A percentile compares a stretch with the other conserved stretches of the same genome.
These are phyloP conservation scores for Erodium trifolium DNA, from an alignment of 441 rosid genomes.

Conservation along the genomic window DNA sequence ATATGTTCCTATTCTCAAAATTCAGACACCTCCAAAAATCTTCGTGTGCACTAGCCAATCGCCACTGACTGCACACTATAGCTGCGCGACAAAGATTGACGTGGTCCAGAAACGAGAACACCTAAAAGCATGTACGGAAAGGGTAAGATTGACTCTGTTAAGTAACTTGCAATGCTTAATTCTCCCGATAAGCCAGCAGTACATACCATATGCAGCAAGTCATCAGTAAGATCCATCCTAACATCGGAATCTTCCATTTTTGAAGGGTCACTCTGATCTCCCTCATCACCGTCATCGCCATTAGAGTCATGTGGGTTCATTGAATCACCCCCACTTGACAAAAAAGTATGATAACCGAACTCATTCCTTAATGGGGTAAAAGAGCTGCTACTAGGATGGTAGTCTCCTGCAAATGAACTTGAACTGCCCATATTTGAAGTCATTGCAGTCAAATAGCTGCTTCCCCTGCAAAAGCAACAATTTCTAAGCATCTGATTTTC, in stretches of 20 bases:
- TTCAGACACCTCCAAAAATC: slow-evolving; percentile 89
- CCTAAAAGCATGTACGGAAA: slow-evolving; percentile 36
- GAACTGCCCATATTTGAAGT: slow-evolving; percentile 37
- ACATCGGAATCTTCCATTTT: slow-evolving; percentile 51
- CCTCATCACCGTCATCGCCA: slow-evolving; percentile 39
- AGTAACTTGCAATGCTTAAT: neutral
- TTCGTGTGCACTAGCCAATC: slow-evolving; percentile 89
- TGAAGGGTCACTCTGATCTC: slow-evolving; percentile 38
- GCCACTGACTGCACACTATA: slow-evolving; percentile 94
- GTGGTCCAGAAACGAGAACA: slow-evolving; percentile 81
- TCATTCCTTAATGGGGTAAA: slow-evolving; percentile 34
- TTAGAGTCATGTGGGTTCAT: slow-evolving; percentile 29
- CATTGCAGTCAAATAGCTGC: slow-evolving; percentile 29
- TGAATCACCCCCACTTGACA: slow-evolving; percentile 45
- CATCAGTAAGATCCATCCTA: slow-evolving; percentile 91
- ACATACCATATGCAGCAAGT: slow-evolving; percentile 82
- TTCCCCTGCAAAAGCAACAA: slow-evolving; percentile 31
- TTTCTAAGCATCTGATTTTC: neutral
- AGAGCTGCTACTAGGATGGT: slow-evolving; percentile 28
- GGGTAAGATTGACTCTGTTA: neutral
- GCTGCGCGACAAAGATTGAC: slow-evolving; percentile 76
- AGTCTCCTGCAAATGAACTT: slow-evolving; percentile 31
- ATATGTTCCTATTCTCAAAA: slow-evolving; percentile 70
- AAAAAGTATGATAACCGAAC: slow-evolving; percentile 46
- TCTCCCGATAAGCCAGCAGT: slow-evolving; percentile 6